Evolutionary conservation across 345 rosid species (phyloP), one percentile per base, ranked within the genome.

Genomic region (Eucalyptus grandis): DNA sequence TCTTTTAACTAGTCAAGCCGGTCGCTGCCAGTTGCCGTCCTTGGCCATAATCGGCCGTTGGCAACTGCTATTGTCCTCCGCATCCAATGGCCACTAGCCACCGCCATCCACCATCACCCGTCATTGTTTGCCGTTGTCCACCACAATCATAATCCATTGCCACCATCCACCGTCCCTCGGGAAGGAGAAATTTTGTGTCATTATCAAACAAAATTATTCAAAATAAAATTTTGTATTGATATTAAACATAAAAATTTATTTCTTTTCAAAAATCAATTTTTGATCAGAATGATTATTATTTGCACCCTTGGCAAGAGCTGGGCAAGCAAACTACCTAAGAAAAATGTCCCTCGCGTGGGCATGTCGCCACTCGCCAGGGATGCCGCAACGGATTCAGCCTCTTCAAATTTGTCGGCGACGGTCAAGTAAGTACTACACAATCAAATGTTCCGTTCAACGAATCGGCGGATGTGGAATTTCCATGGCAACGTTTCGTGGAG

Each of bases 101-200:
- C 1, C 0, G 2, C 21, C 4, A 0, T 51, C 21, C 0, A 0
- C 0, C 3, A 0, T 50, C 21, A 51, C 21, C 7, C 21, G 1
- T 16, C 4, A 51, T 51, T 0, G 1, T 51, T 9, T 3, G 1
- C 0, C 0, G 2, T 0, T 6, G 4, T 16, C 0, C 54, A 6
- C 3, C 0, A 0, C 54, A 51, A 51, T 51, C 21, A 4, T 2
- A 4, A 11, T 47, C 49, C 13, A 1, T 4, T 4, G 12, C 49
- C 49, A 12, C 14, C 6, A 14, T 14, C 3, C 4, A 3, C 19
- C 4, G 1, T 19, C 53, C 1, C 54, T 15, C 2, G 0, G 3
- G 7, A 50, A 50, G 1, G 19, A 51, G 2, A 51, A 51, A 51
- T 51, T 51, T 16, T 5, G 21, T 51, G 0, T 6, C 0, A 3